Evolutionary conservation across 2,329 filamentous ascomycete species (phyloP), one percentile per base, ranked within the genome.

Genomic region (Alternaria atra): DNA sequence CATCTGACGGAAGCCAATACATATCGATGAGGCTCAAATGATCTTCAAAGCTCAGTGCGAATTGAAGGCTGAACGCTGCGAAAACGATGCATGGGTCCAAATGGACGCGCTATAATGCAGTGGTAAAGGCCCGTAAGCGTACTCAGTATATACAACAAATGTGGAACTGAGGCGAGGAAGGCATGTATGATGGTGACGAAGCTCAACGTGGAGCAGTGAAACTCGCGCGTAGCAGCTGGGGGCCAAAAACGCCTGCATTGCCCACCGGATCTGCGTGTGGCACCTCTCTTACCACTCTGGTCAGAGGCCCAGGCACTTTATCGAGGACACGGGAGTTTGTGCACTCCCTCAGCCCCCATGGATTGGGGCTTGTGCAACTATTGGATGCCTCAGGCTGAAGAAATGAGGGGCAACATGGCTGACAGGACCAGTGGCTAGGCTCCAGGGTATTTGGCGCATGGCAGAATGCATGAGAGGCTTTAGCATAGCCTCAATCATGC

Each of bases 1-100:
- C 61, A 35, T 71, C 63, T 10, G 55, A 39, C 59, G 73, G 68
- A 12, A 80, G 71, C 79, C 79, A 81, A 63, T 77, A 76, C 73
- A 77, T 76, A 23, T 55, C 60, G 56, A 29, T 13, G n/a, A 59
- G 51, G 32, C 35, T 25, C 23, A 40, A 40, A 34, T 37, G 17
- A 47, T 44, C 27, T 34, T 57, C 47, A 55, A 58, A 52, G n/a
- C 50, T 65, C 52, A 66, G 60, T 30, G 60, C 39, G n/a, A 32
- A 50, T 34, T 39, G 35, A 51, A 52, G 30, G 55, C 35, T 62
- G 52, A 51, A 61, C 32, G 51, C 55, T 60, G 60, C 61, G 64
- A 60, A 54, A 56, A 43, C 39, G 40, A 65, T 64, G 67, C 73
- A 74, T 73, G 69, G 68, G 61, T 66, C 34, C 40, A 39, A 44